Evolutionary conservation across 108 stramenopile species (phyloP), one percentile per base, ranked within the genome.

Genomic region (Conticribra guillardii): DNA sequence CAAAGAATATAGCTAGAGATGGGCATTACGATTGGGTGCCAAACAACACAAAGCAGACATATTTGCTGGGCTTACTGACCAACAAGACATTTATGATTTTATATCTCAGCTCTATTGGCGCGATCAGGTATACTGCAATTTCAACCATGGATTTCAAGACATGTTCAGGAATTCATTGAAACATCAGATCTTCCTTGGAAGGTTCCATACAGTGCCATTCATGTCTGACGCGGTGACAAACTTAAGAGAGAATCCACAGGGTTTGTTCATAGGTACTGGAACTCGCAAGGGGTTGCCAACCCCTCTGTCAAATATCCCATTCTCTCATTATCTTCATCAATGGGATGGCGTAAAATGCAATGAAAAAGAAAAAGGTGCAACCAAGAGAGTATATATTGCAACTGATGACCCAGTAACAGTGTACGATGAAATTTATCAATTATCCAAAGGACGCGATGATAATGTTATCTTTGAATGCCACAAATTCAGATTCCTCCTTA

Each of bases 131-230:
- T 73, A 16, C 15, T 73, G 5, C 62, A 54, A 7, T 73, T 73
- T 50, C 72, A 73, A 30, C 63, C 72, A 7, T 73, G 72, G 72
- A 60, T 73, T 31, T 62, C 62, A n/a, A 41, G 72, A 1, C 62
- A 73, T 58, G 72, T 64, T 4, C 26, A 44, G 17, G 32, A 56
- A 30, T 61, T 55, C 54, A 55, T 73, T 32, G 33, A 64, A 34
- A 37, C n/a, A n/a, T n/a, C n/a, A n/a, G n/a, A n/a, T n/a, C n/a
- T n/a, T n/a, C n/a, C n/a, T n/a, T n/a, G n/a, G n/a, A n/a, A n/a
- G n/a, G n/a, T n/a, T n/a, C n/a, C n/a, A n/a, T n/a, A n/a, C n/a
- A n/a, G n/a, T n/a, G 62, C 72, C 23, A 31, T 73, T 56, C 63
- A 73, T 30, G 60, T 73, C 0, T 31, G 63, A 1, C 55, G 64